phyloP scores from a whole-genome alignment of 495 filamentous ascomycete genomes.

The Saxophila tyrrhenica region DNA sequence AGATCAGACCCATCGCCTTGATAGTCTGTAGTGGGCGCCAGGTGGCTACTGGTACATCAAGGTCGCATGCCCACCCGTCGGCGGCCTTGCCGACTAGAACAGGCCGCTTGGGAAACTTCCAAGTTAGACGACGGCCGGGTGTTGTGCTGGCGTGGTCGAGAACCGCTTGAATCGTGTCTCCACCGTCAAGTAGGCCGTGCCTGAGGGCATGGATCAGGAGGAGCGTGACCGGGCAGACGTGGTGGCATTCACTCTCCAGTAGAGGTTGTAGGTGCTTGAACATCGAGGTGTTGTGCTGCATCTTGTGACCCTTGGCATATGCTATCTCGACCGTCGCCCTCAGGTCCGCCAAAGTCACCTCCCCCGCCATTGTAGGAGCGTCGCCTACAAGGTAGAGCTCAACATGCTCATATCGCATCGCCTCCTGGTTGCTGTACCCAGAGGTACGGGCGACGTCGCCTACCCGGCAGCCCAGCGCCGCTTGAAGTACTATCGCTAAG shows the following conservation, averaged over 20 bases:
- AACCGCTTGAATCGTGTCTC: background rate
- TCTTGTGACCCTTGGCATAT: background rate
- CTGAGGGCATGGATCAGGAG: slow-evolving; percentile 1
- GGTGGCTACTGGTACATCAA: background rate
- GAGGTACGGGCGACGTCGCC: background rate
- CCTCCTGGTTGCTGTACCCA: background rate
- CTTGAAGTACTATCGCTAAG: background rate
- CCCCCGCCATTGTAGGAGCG: no score
- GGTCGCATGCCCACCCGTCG: background rate
- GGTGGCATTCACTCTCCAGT: background rate
- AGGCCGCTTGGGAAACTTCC: background rate
- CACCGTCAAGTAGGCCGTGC: background rate
- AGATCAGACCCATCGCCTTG: background rate
- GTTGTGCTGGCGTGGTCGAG: background rate
- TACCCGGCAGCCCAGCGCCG: background rate
- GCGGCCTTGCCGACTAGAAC: background rate
- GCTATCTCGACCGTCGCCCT: background rate
- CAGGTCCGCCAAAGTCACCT: background rate
- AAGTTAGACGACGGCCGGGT: background rate
- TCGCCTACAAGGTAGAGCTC: background rate
- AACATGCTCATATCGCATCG: background rate
- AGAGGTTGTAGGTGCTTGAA: background rate
- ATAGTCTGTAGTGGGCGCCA: background rate
- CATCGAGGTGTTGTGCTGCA: background rate
- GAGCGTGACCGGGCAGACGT: background rate